Conservation (phyloP, 495 filamentous ascomycete species). For the Platismatia glauca region DNA sequence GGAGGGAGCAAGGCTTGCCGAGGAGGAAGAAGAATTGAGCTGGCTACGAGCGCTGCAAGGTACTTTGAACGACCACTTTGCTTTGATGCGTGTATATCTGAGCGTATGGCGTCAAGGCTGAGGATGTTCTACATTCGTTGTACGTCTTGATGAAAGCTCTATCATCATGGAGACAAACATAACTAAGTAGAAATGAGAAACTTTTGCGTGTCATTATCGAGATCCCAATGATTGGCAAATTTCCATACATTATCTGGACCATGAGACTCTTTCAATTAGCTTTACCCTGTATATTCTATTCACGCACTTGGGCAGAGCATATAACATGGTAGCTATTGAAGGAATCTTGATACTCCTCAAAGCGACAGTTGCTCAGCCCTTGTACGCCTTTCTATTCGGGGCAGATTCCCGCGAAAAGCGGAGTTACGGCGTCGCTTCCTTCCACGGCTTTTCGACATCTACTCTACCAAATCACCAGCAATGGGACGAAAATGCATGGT, state of each 20-base stretch:
- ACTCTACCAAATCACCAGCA: background rate
- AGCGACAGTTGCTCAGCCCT: no score
- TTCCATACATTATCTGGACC: background rate
- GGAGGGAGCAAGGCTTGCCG: conserved; percentile 44
- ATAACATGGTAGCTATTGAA: no score
- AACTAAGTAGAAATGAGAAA: no score
- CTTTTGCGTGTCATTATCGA: no score
- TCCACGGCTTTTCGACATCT: background rate
- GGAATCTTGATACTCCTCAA: background rate
- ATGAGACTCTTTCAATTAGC: background rate
- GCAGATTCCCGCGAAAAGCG: background rate
- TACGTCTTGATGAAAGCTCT: background rate
- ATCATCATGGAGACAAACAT: background rate
- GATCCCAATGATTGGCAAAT: background rate
- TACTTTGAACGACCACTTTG: background rate
- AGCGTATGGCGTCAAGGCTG: background rate
- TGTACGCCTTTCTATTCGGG: background rate
- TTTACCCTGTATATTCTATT: no score
- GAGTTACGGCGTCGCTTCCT: background rate
- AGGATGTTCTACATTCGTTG: background rate
- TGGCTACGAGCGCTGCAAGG: background rate
- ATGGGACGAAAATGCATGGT: conserved; percentile 12
- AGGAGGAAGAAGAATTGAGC: conserved; percentile 27
- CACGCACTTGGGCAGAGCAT: no score
- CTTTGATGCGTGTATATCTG: background rate